Evolutionary conservation across 2,329 filamentous ascomycete genomes (phyloP).

Genomic region (Phaeosphaeria sp.): DNA sequence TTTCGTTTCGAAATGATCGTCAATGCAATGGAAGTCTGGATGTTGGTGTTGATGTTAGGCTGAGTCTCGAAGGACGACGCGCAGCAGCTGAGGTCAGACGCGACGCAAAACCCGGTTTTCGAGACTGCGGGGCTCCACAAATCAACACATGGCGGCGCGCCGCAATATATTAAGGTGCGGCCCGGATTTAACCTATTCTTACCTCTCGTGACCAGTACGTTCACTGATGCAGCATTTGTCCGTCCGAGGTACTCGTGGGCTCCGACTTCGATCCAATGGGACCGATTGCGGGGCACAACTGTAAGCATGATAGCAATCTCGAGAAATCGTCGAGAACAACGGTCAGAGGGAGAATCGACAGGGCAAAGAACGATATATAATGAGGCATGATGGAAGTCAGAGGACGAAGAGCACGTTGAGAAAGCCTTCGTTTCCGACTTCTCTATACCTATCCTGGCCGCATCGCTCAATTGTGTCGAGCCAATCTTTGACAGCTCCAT

Average conservation of each 20-base stretch:
- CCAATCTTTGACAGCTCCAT: neutral
- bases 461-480: neutral
- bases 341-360: neutral
- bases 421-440: neutral
- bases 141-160: conserved; percentile 3
- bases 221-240: neutral
- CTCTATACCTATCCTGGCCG: neutral
- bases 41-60: neutral
- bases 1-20: neutral
- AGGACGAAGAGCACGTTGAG: neutral
- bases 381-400: neutral
- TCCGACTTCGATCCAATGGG: conserved; percentile 5
- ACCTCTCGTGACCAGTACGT: conserved; percentile 2
- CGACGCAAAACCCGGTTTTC: conserved; percentile 5
- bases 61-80: neutral
- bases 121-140: conserved; percentile 2
- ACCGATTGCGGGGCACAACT: neutral
- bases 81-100: neutral
- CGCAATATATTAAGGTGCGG: conserved; percentile 1
- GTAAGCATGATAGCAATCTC: neutral
- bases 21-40: neutral
- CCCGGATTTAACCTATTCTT: neutral
- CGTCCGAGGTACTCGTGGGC: neutral
- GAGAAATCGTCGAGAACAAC: neutral
- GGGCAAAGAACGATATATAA: neutral